Evolutionary conservation across 2,329 filamentous ascomycete species (phyloP).

Genomic region (Falciphora oryzae): DNA sequence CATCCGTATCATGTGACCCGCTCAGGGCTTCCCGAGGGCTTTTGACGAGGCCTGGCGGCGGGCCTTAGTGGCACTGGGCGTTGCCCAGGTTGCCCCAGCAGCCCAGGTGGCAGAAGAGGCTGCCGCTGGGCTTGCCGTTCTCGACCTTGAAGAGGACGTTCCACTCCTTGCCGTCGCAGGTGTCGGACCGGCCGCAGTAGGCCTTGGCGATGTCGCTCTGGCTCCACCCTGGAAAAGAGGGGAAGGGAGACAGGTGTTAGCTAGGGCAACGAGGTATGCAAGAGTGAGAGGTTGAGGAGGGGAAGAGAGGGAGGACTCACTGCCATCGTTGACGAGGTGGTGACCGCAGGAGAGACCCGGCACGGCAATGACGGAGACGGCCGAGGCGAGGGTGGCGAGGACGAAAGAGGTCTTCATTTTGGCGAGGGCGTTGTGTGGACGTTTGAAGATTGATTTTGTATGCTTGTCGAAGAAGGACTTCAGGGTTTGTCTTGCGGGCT

Average conservation of each 20-base stretch:
- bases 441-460: too few species aligned
- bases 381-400: neutral
- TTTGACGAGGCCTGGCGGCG: too few species aligned
- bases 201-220: neutral
- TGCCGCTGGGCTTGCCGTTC: neutral
- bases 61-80: neutral
- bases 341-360: neutral
- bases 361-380: neutral
- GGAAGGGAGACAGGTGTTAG: neutral
- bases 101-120: neutral
- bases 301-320: neutral
- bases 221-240: neutral
- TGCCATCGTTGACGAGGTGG: neutral
- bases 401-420: slow-evolving; percentile 1
- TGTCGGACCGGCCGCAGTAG: neutral
- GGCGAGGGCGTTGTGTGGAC: too few species aligned
- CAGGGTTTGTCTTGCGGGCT: neutral
- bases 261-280: too few species aligned
- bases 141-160: neutral
- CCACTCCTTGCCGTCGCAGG: neutral
- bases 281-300: too few species aligned
- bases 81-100: neutral
- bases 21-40: neutral
- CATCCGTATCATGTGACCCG: neutral
- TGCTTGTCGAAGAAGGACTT: neutral